Conservation (phyloP, 2,329 filamentous ascomycete genomes). For the Claviceps pazoutovae region DNA sequence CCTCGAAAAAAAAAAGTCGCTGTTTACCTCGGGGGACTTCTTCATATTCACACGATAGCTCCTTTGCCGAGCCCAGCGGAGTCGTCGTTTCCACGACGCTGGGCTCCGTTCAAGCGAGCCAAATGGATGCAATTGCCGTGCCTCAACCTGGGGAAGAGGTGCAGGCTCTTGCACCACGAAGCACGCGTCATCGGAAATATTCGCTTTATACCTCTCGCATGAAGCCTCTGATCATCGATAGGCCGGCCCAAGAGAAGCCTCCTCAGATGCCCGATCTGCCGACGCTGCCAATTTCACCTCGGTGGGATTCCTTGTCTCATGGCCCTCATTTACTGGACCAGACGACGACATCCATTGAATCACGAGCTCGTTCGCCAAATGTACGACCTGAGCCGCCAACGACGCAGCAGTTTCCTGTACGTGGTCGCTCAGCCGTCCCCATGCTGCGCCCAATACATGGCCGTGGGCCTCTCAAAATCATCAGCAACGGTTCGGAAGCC, state of each 20-base stretch:
- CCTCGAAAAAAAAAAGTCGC: background rate
- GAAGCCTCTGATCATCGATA: conserved; percentile 7
- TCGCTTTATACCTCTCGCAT: conserved; percentile 13
- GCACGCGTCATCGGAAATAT: conserved; percentile 9
- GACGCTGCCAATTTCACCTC: conserved; percentile 22
- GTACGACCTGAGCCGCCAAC: background rate
- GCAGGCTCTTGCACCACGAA: conserved; percentile 6
- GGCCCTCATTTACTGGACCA: conserved; percentile 13
- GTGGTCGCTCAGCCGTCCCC: background rate
- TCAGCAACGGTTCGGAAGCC: conserved; percentile 8
- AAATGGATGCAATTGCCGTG: conserved; percentile 12
- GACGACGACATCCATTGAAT: conserved; percentile 2
- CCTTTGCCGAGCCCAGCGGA: conserved; percentile 7
- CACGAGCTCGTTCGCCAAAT: conserved; percentile 1
- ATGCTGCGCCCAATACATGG: conserved; percentile 5
- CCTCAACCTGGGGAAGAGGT: conserved; percentile 7
- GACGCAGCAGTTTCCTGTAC: background rate
- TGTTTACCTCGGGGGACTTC: background rate
- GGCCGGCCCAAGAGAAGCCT: background rate
- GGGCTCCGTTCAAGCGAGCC: conserved; percentile 7
- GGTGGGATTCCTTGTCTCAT: conserved; percentile 31
- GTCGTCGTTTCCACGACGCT: conserved; percentile 6
- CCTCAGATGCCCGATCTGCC: conserved; percentile 16
- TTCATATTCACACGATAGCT: background rate
- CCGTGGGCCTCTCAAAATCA: conserved; percentile 7